Evolutionary conservation across 2,329 filamentous ascomycete species (phyloP), one percentile per base, ranked within the genome.

Genomic region (Neofusicoccum sp.): DNA sequence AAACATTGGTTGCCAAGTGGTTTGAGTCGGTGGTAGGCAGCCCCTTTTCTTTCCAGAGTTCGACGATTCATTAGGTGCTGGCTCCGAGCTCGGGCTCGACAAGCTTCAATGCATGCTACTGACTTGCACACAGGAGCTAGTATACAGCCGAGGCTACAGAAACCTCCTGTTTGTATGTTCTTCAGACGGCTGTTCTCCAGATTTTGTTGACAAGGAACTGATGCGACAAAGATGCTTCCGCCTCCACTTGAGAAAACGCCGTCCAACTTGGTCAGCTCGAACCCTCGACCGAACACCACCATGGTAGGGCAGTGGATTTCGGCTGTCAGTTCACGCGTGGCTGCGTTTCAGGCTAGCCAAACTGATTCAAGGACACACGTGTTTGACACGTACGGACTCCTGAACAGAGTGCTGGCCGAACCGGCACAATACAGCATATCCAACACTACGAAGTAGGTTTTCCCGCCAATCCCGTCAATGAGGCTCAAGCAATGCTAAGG

Each of bases 221-320:
- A 58, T 31, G 11, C 31, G 1, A 41, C 29, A 16, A 48, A 60
- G 56, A 71, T 85, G 70, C 83, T 83, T 47, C 72, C 85, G 1
- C 82, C 83, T 1, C 83, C 83, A 0, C 69, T 84, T 1, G 78
- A 85, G 65, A 77, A 80, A 9, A 80, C 77, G 4, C 74, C 75
- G 1, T 72, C 72, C 14, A 80, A 79, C 50, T 69, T 76, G 31
- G 67, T 45, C 3, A 68, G 64, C 11, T 63, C 68, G 16, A 71
- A 70, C 2, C 78, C 79, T 1, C 71, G 71, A 3, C 81, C 82
- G 4, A 85, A 81, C 65, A 74, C 72, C 6, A 80, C 77, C 0
- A 79, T 82, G 73, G 73, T 85, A 1, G 68, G 67, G 0, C 76
- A 74, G 69, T 85, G 80, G 71, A 81, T 83, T 66, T 58, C 61